These are phyloP conservation scores for Globisporangium paddicum DNA, from an alignment of 352 stramenopile species.

Conservation along the genomic window DNA sequence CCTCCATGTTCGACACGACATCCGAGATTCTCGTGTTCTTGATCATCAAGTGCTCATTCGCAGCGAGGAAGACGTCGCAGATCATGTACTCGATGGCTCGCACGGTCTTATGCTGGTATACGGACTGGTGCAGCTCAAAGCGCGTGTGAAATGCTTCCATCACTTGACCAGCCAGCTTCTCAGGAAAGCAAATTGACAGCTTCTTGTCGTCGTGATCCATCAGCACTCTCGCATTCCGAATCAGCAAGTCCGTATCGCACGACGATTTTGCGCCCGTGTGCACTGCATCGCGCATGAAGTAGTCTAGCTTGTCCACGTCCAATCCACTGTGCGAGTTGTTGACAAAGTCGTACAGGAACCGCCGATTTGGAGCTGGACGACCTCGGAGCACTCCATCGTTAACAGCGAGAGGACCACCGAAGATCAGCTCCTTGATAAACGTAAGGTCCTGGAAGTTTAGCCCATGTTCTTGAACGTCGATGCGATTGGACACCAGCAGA, in stretches of 20 bases:
- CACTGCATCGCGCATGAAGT: constrained; percentile 81
- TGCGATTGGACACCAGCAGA: constrained; percentile 47
- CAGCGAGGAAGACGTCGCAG: constrained; percentile 66
- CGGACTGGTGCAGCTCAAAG: constrained; percentile 81
- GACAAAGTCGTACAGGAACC: constrained; percentile 88
- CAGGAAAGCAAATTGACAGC: constrained; percentile 79
- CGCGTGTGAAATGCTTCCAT: constrained; percentile 88
- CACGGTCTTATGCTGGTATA: constrained; percentile 85
- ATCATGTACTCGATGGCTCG: constrained; percentile 89
- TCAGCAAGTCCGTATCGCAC: constrained; percentile 69
- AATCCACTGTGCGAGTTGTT: constrained; percentile 85
- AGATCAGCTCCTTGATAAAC: constrained; percentile 84
- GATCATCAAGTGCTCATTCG: constrained; percentile 56
- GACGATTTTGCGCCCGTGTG: constrained; percentile 74
- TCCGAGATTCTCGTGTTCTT: constrained; percentile 64
- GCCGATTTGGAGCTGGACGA: constrained; percentile 32
- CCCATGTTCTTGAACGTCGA: constrained; percentile 49
- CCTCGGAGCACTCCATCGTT: constrained; percentile 27
- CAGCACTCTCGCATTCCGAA: constrained; percentile 70
- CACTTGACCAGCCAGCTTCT: constrained; percentile 82
- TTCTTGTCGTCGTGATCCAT: constrained; percentile 42
- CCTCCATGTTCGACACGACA: constrained; percentile 55
- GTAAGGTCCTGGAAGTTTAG: constrained; percentile 43
- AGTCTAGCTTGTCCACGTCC: constrained; percentile 91
- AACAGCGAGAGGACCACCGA: constrained; percentile 45